A percentile compares a stretch with the other conserved stretches of the same genome.
Conservation (phyloP, 441 rosid species). For the Manihot esculenta region DNA sequence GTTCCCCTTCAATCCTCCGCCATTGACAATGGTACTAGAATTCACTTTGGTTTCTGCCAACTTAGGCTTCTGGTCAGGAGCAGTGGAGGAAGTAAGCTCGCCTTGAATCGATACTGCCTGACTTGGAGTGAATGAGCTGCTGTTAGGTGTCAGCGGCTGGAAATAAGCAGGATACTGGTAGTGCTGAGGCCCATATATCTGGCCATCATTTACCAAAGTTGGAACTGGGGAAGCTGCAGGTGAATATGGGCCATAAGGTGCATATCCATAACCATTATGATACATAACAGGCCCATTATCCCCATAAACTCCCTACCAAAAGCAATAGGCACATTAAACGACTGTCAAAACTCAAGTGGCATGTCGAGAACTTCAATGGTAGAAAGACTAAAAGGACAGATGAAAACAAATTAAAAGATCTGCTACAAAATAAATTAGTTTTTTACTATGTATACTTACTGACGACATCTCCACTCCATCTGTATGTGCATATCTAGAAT, state of each 20-base stretch:
- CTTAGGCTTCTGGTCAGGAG: slow-evolving; percentile 52
- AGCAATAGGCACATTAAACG: not conserved
- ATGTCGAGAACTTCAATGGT: not conserved
- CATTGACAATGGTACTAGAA: slow-evolving; percentile 41
- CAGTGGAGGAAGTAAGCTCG: slow-evolving; percentile 22
- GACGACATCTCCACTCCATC: slow-evolving; percentile 67
- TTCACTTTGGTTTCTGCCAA: slow-evolving; percentile 48
- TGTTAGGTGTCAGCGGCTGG: slow-evolving; percentile 50
- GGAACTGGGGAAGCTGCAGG: slow-evolving; percentile 78
- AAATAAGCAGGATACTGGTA: slow-evolving; percentile 75
- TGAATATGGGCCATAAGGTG: slow-evolving; percentile 63
- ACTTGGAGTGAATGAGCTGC: slow-evolving; percentile 51
- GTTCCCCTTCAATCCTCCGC: slow-evolving; percentile 42
- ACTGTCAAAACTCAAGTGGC: not conserved
- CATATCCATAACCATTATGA: slow-evolving; percentile 63
- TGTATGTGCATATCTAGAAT: slow-evolving; percentile 46
- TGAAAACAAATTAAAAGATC: not conserved
- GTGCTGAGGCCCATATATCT: slow-evolving; percentile 70
- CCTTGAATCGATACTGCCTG: slow-evolving; percentile 45
- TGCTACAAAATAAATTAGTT: not conserved
- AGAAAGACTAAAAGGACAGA: not conserved
- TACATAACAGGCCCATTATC: slow-evolving; percentile 66
- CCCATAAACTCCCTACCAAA: slow-evolving; percentile 57
- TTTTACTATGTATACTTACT: slow-evolving; percentile 31
- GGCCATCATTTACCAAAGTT: slow-evolving; percentile 64